These are phyloP conservation scores for Penicillium sp. DNA, from an alignment of 2,329 filamentous ascomycete genomes.

Conservation along the genomic window DNA sequence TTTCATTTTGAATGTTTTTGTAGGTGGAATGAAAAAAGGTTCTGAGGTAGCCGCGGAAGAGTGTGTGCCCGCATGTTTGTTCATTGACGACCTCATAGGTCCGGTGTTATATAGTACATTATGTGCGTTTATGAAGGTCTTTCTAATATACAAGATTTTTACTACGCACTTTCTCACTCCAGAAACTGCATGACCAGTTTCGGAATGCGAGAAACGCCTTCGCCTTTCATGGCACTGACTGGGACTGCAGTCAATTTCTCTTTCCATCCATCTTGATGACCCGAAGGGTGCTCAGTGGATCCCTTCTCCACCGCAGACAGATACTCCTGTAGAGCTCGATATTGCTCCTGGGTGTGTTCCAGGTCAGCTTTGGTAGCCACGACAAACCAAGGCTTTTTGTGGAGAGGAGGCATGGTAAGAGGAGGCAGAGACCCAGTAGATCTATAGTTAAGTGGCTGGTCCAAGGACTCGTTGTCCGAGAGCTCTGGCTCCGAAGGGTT, in stretches of 20 bases:
- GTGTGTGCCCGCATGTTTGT: not conserved
- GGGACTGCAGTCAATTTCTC: conserved; percentile 66
- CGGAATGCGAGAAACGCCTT: conserved; percentile 66
- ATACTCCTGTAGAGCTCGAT: conserved; percentile 66
- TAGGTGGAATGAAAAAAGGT: not conserved
- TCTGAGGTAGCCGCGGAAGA: not conserved
- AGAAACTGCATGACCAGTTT: conserved; percentile 43
- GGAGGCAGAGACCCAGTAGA: conserved; percentile 40
- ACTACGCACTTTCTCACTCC: conserved; percentile 23
- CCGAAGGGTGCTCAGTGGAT: conserved; percentile 70
- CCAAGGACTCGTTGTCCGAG: conserved; percentile 1
- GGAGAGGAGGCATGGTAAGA: conserved; percentile 66
- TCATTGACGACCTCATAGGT: not conserved
- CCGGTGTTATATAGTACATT: conserved; percentile 9
- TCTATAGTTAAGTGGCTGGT: conserved; percentile 11
- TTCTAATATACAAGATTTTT: conserved; percentile 13
- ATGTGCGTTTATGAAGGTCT: conserved; percentile 1
- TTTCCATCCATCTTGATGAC: conserved; percentile 62
- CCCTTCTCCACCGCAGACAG: conserved; percentile 64
- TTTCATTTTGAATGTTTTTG: not conserved
- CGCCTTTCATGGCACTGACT: conserved; percentile 82
- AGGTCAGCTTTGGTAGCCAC: conserved; percentile 91
- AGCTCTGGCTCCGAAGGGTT: conserved; percentile 28
- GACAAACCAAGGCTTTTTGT: conserved; percentile 95
- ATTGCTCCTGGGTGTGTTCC: conserved; percentile 75